Evolutionary conservation across 768 basidiomycete species (phyloP).

Genomic region (Boletus vermiculosoides): DNA sequence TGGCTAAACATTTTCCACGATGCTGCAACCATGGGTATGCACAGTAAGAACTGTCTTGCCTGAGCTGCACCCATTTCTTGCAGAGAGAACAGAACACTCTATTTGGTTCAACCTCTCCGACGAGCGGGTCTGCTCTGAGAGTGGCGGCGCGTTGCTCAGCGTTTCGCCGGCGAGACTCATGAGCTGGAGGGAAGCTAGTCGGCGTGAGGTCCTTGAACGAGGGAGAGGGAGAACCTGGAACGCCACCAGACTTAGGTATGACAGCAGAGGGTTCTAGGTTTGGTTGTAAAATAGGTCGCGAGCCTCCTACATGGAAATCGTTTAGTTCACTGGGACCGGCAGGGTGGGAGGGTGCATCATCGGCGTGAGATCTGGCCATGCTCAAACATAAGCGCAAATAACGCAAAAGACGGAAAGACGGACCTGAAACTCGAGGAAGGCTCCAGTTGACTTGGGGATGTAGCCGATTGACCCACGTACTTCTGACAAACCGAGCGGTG

Average conservation of each 20-base stretch:
- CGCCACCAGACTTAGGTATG: conserved; percentile 15
- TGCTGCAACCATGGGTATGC: conserved; percentile 84
- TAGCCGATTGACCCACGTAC: conserved; percentile 8
- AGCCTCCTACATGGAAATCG: conserved; percentile 27
- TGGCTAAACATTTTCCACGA: conserved; percentile 68
- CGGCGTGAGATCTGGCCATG: conserved; percentile 7
- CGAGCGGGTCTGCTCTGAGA: conserved; percentile 61
- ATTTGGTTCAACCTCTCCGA: conserved; percentile 70
- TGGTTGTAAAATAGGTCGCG: conserved; percentile 12
- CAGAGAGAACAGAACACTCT: conserved; percentile 74
- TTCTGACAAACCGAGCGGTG: conserved; percentile 60
- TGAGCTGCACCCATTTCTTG: conserved; percentile 78
- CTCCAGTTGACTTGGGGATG: conserved; percentile 17
- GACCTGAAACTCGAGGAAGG: conserved; percentile 26
- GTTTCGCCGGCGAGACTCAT: conserved; percentile 71
- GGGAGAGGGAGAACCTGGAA: conserved; percentile 33
- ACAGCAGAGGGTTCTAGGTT: conserved; percentile 5
- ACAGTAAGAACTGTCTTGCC: conserved; percentile 77
- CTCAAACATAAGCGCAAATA: background rate
- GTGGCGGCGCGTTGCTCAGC: conserved; percentile 78
- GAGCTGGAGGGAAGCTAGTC: conserved; percentile 50
- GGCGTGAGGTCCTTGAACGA: conserved; percentile 61
- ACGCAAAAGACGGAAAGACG: conserved; percentile 9
- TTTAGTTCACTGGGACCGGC: conserved; percentile 24
- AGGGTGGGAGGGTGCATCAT: conserved; percentile 33